Base-by-base conservation (phyloP, 352 stramenopile species). In the Phytophthora foliorum region DNA sequence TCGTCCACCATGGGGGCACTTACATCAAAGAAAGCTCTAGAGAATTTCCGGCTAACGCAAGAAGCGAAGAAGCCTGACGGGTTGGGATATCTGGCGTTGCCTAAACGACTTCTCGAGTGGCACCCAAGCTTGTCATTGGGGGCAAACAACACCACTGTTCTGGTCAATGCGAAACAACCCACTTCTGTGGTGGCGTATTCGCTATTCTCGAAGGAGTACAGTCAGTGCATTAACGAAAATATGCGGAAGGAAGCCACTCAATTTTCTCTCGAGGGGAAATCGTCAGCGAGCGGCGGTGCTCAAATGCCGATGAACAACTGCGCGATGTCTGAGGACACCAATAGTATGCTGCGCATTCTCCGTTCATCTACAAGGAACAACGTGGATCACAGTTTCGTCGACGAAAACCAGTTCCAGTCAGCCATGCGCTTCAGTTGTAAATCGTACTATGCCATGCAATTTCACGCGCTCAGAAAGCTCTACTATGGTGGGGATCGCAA, bases 371-470 rank as follows among this genome's bases (percentile, higher is more conserved):
- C 80, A 7, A 76, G 89, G 11, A 95, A 90, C 65, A 96, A 96
- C 29, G 83, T 96, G 10, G 89, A 95, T 24, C 84, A 96, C 58
- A 81, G 82, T 27, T 96, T 96, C 51, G 83, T 93, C 10, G 89
- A 96, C 48, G 89, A 96, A 32, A 94, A 90, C 57, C 83, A 95
- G 57, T 96, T 95, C 61, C 87, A 96, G 60, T 75, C 76, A 4
- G 73, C 79, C 24, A 93, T 89, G 44, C 86, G 87, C 7, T 97
- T 97, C 57, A 91, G 81, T 42, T 97, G 89, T 72, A 97, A 95
- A 63, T 90, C 86, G 45, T 97, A 95, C 63, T 97, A 95, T 49
- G 89, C 89, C 19, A 94, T 94, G 85, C 89, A 97, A 71, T 97
- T 97, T 56, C 85, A 95, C 48, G 88, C 88, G 2, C 73, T 97